Percentiles rank a stretch among this genome's conserved stretches.
These are phyloP conservation scores for Neurospora sp. DNA, from an alignment of 495 filamentous ascomycete genomes.

Conservation along the genomic window DNA sequence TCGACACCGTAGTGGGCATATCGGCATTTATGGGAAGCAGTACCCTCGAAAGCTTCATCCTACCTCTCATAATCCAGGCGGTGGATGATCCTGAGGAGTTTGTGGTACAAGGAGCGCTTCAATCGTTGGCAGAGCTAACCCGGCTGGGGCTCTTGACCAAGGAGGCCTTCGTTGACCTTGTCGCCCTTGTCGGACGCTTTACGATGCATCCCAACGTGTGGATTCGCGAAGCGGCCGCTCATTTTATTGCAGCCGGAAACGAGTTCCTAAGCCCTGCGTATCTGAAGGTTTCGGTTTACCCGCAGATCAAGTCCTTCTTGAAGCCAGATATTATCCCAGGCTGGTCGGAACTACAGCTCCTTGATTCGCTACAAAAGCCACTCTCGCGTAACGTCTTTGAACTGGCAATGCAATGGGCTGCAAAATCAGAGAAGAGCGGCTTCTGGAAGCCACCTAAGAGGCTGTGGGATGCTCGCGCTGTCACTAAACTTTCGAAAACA, in stretches of 20 bases:
- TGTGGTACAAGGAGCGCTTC: conserved; percentile 83
- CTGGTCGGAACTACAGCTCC: conserved; percentile 61
- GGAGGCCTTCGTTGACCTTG: conserved; percentile 75
- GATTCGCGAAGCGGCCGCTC: conserved; percentile 82
- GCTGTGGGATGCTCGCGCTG: conserved; percentile 39
- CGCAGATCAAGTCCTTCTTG: conserved; percentile 72
- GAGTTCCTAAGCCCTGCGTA: conserved; percentile 75
- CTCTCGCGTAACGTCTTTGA: conserved; percentile 74
- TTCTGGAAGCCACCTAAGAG: conserved; percentile 76
- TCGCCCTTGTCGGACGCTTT: conserved; percentile 71
- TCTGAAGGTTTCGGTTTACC: conserved; percentile 68
- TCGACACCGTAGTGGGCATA: conserved; percentile 90
- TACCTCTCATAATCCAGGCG: conserved; percentile 95
- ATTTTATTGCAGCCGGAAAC: conserved; percentile 68
- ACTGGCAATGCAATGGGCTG: conserved; percentile 76
- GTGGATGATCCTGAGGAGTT: conserved; percentile 91
- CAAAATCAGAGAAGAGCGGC: conserved; percentile 61
- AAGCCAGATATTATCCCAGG: conserved; percentile 50
- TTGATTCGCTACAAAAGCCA: conserved; percentile 78
- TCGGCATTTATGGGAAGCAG: conserved; percentile 79
- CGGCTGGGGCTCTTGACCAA: conserved; percentile 79
- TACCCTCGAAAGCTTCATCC: conserved; percentile 87
- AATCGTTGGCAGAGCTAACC: conserved; percentile 83
- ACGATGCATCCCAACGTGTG: conserved; percentile 90
- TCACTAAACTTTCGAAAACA: conserved; percentile 52